Evolutionary conservation across 2,329 filamentous ascomycete species (phyloP).

Genomic region (Byssochlamys sp.): DNA sequence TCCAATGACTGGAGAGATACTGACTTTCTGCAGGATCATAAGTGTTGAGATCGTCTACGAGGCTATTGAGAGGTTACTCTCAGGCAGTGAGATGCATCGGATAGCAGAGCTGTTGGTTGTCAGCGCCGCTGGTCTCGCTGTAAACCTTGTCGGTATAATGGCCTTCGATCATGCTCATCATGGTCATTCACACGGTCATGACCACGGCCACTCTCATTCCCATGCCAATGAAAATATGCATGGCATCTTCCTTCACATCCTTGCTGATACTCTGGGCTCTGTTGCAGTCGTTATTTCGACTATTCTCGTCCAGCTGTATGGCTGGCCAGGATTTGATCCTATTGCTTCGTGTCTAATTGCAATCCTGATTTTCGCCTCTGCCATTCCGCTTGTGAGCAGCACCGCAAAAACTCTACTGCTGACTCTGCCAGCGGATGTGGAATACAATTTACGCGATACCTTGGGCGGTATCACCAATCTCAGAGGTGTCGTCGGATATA

Average conservation of each 20-base stretch:
- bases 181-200: slow-evolving; percentile 40
- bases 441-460: slow-evolving; percentile 79
- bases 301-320: slow-evolving; percentile 71
- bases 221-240: slow-evolving; percentile 96
- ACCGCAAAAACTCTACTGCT: slow-evolving; percentile 75
- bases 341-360: slow-evolving; percentile 90
- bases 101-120: slow-evolving; percentile 81
- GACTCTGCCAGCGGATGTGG: slow-evolving; percentile 71
- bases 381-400: slow-evolving; percentile 75
- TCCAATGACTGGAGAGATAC: neutral
- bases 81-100: slow-evolving; percentile 73
- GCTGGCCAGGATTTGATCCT: slow-evolving; percentile 91
- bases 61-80: slow-evolving; percentile 75
- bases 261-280: slow-evolving; percentile 89
- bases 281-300: slow-evolving; percentile 91
- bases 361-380: slow-evolving; percentile 82
- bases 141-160: slow-evolving; percentile 86
- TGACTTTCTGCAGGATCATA: slow-evolving; percentile 56
- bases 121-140: slow-evolving; percentile 71
- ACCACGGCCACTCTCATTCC: slow-evolving; percentile 30
- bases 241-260: slow-evolving; percentile 88
- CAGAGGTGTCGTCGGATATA: slow-evolving; percentile 74
- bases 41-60: slow-evolving; percentile 95
- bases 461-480: slow-evolving; percentile 73
- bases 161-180: slow-evolving; percentile 7